Base-by-base conservation (phyloP, 2,329 filamentous ascomycete species). In the Fusarium sp. region DNA sequence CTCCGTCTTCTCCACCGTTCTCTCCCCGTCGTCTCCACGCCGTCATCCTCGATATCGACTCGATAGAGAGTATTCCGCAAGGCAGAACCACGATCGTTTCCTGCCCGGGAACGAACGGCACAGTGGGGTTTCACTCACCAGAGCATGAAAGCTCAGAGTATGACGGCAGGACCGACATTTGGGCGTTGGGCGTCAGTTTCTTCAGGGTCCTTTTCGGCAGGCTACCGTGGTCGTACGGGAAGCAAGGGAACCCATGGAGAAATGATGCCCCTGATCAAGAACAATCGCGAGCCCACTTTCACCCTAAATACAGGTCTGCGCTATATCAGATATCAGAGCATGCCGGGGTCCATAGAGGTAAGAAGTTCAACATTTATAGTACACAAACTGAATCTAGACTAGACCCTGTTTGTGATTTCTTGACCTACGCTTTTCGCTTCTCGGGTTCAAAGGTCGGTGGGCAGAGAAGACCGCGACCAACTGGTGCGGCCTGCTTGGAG, bases 121-220 rank as follows among this genome's bases (percentile, higher is more conserved):
- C 58, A 27, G 27, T 61, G 7, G 58, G 58, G 7, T 61, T 61
- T 24, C 58, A 61, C 27, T 61, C 58, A 27, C 58, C 58, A 27
- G 58, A 61, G 8, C 58, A 61, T 13, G 58, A 61, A 33, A 61
- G 58, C 18, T 35, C 58, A 48, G 58, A 48, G 39, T 61, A 35
- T 18, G 58, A 61, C 18, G 58, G 58, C 3, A 61, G 27, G 31
- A n/a, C 58, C n/a, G 58, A 61, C 31, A 29, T 61, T 22, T 61
- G 58, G 58, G 58, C 58, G 11, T 33, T 61, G 20, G 58, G 58
- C n/a, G 58, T 48, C 33, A 48, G 37, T 18, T 31, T 61, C 22
- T 48, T 48, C 33, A 18, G 58, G 22, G 58, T n/a, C 2, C n/a
- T 48, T 8, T 61, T 61, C 18, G 58, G 58, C 7, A 27, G 27